Base-by-base conservation (phyloP, 139 green algal genomes). In the Chlamydomonas incerta region DNA sequence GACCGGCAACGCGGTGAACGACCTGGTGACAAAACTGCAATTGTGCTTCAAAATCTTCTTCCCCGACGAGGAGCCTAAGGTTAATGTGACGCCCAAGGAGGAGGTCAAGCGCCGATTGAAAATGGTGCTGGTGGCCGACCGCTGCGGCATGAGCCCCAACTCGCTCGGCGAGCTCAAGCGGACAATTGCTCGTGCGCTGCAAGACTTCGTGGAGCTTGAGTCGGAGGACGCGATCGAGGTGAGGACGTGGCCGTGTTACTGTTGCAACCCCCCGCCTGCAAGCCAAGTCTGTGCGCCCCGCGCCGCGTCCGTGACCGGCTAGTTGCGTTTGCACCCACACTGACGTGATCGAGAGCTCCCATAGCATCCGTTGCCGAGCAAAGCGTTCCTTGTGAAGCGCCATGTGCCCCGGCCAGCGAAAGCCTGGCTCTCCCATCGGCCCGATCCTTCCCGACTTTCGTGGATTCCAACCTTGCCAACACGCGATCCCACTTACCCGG, bases 131-230 rank as follows among this genome's bases (percentile, higher is more conserved):
- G 91, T 94, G 8, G 91, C 91, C 21, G 91, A 94, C 81, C 86
- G 91, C 29, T 97, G 95, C 83, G 94, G 94, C 76, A 97, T 98
- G 93, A 96, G 88, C 77, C 91, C 92, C 37, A 83, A 89, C 47
- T 95, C 90, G 3, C 87, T 97, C 41, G 87, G 82, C 28, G 93
- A 95, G 67, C 97, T 98, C 91, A 95, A 95, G 81, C 82, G 95
- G 74, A 95, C 91, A 46, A 97, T 98, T 65, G 93, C 96, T 18
- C 72, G 72, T 0, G 95, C 93, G 24, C 89, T 98, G 41, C 83
- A 91, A 14, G 93, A 96, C n/a, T 98, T 95, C 87, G 96, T 98
- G 20, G 96, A 98, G 68, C 94, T 98, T 68, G 95, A 97, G 76
- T 82, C 62, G 0, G 93, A 96, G 82, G 94, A 98, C 50, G 83